A percentile compares a stretch with the other conserved stretches of the same genome.
phyloP scores from a whole-genome alignment of 2,329 filamentous ascomycete species.

The Thielaviopsis euricoi region DNA sequence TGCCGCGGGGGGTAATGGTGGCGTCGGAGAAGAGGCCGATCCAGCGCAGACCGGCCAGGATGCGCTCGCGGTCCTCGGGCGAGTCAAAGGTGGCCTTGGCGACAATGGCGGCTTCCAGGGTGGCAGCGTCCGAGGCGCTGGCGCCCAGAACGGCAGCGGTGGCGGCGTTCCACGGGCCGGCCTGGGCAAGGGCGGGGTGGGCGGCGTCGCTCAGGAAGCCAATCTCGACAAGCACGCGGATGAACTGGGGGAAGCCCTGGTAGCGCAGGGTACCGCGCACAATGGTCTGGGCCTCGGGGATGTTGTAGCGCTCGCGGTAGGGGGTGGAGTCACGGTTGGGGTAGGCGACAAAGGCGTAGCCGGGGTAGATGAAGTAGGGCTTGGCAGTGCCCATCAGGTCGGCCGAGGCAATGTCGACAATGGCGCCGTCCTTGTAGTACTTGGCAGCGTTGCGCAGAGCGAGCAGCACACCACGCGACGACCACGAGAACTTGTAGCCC shows the following conservation, averaged over 20 bases:
- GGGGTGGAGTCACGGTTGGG: slow-evolving; percentile 80
- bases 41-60: slow-evolving; percentile 60
- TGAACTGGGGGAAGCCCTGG: slow-evolving; percentile 78
- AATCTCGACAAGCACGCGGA: slow-evolving; percentile 74
- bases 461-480: slow-evolving; percentile 68
- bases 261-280: slow-evolving; percentile 72
- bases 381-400: slow-evolving; percentile 79
- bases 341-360: slow-evolving; percentile 81
- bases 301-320: slow-evolving; percentile 79
- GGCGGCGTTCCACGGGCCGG: slow-evolving; percentile 70
- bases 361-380: slow-evolving; percentile 80
- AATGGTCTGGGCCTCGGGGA: slow-evolving; percentile 83
- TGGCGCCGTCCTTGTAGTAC: slow-evolving; percentile 65
- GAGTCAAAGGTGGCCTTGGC: slow-evolving; percentile 55
- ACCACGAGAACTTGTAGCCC: slow-evolving; percentile 74
- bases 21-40: slow-evolving; percentile 49
- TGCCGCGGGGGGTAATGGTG: slow-evolving; percentile 54
- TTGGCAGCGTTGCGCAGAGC: slow-evolving; percentile 75
- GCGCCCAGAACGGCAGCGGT: slow-evolving; percentile 62
- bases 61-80: slow-evolving; percentile 47
- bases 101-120: slow-evolving; percentile 56
- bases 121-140: slow-evolving; percentile 44
- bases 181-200: slow-evolving; percentile 45
- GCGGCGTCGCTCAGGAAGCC: slow-evolving; percentile 68
- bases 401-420: slow-evolving; percentile 40